Conservation (phyloP, 805 yeast species). For the Kuraishia hungarica region DNA sequence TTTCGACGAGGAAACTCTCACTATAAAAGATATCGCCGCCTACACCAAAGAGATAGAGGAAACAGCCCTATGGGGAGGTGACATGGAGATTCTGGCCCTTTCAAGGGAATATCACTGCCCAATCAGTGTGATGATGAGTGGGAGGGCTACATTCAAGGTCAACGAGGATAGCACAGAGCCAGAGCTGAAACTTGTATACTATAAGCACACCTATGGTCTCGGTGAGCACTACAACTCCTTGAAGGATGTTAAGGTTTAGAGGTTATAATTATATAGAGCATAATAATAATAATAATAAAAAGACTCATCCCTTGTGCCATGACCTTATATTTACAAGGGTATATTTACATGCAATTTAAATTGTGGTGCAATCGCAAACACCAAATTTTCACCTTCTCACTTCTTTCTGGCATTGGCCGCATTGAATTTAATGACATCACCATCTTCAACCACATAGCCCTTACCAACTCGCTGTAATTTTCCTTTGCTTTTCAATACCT, state of each 20-base stretch:
- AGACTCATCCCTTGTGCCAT: too few relatives aligned
- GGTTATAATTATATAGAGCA: too few relatives aligned
- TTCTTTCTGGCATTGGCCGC: conserved; percentile 52
- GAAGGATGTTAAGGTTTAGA: conserved; percentile 15
- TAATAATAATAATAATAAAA: too few relatives aligned
- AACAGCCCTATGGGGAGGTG: conserved; percentile 97
- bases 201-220: conserved; percentile 76
- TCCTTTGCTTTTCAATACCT: conserved; percentile 78
- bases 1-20: conserved; percentile 69
- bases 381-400: not conserved
- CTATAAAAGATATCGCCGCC: conserved; percentile 52
- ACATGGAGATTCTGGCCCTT: conserved; percentile 80
- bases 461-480: conserved; percentile 89
- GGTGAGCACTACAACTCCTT: conserved; percentile 95
- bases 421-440: conserved; percentile 86
- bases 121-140: conserved; percentile 71
- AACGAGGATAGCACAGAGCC: conserved; percentile 50
- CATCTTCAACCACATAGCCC: conserved; percentile 90
- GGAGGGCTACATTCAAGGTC: conserved; percentile 55
- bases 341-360: not conserved
- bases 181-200: conserved; percentile 66
- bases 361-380: too few relatives aligned
- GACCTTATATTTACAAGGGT: not conserved
- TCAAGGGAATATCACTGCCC: conserved; percentile 65
- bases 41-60: conserved; percentile 60